Evolutionary conservation across 106 monocot genomes (phyloP), one percentile per base, ranked within the genome.

Genomic region (Apostasia shenzhenica): DNA sequence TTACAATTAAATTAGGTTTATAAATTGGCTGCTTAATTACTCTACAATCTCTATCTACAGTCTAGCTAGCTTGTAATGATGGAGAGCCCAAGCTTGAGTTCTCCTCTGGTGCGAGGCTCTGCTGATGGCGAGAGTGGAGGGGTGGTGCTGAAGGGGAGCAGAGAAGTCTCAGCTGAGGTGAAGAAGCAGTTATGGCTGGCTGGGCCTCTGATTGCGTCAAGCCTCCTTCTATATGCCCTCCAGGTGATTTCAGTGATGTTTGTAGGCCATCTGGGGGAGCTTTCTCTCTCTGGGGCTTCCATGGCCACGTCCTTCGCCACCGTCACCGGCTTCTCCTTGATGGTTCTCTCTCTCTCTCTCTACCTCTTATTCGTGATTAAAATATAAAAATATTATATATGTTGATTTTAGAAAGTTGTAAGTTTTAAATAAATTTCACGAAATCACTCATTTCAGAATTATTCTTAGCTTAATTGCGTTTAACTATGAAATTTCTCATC

Each of bases 231-330:
- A 74, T 71, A 80, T 46, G 67, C 70, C 46, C 54, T 77, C 4
- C 80, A 84, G 57, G 62, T 80, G 5, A 68, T 84, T 41, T 84
- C 84, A 2, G 53, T 84, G 37, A 80, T 84, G 84, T 80, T 84
- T 55, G 80, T 80, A 0, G 84, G 68, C 11, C 68, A 68, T 6
- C 68, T 68, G 1, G 68, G 54, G 14, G 68, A 68, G 54, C 68
- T 54, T 39, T 2, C 69, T 6, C 80, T 84, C 61, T 65, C 84
- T 45, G 84, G 80, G 14, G 84, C 80, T 62, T 80, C 84, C 59
- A 80, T 84, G 80, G 80, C 84, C 45, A 80, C 84, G 3, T 84
- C 84, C 59, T 84, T 84, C 63, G 84, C 80, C 48, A 58, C 69
- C 11, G 80, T 80, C 59, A 74, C 84, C 42, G 84, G 77, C 6